phyloP scores from a whole-genome alignment of 495 filamentous ascomycete species.

The Neurospora hispaniola region DNA sequence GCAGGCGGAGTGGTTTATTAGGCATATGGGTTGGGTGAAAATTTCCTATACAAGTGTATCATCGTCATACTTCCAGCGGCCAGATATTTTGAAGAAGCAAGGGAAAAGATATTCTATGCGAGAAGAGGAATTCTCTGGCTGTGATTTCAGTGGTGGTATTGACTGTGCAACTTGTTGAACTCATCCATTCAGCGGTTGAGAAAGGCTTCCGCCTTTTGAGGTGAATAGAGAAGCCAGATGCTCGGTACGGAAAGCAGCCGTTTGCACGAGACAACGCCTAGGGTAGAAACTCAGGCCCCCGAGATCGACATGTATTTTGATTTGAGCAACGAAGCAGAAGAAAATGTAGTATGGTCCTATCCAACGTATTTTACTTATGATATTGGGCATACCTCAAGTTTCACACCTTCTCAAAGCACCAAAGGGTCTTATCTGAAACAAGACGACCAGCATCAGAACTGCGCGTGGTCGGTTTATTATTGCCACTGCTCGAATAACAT shows the following conservation, averaged over 20 bases:
- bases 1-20: slow-evolving; percentile 10
- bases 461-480: neutral
- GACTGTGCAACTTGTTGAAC: too few relatives aligned
- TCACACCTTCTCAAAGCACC: neutral
- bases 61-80: neutral
- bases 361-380: too few relatives aligned
- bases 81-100: neutral
- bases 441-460: neutral
- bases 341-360: too few relatives aligned
- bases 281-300: too few relatives aligned
- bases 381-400: neutral
- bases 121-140: too few relatives aligned
- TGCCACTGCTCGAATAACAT: neutral
- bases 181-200: neutral
- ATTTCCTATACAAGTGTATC: neutral
- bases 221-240: too few relatives aligned
- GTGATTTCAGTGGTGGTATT: too few relatives aligned
- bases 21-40: slow-evolving; percentile 4
- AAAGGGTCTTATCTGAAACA: neutral
- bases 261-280: too few relatives aligned
- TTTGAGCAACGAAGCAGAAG: too few relatives aligned
- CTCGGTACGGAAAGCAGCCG: too few relatives aligned
- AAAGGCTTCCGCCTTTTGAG: neutral
- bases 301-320: too few relatives aligned
- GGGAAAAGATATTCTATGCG: neutral